A percentile compares a stretch with the other conserved stretches of the same genome.
Evolutionary conservation across 2,329 filamentous ascomycete genomes (phyloP).

Genomic region (Fusarium sp.): DNA sequence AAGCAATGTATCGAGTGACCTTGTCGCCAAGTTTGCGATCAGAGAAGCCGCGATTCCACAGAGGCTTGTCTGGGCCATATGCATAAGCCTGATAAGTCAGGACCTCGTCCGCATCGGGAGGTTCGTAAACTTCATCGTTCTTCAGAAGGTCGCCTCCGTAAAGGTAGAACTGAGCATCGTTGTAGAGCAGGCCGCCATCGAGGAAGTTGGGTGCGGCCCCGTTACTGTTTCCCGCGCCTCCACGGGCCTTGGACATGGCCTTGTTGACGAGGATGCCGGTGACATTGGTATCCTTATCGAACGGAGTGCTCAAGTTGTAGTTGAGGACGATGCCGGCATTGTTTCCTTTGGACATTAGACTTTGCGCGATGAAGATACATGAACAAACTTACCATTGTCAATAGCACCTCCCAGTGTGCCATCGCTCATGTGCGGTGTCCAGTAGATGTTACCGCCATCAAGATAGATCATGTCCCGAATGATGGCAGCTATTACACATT

Average conservation of each 20-base stretch:
- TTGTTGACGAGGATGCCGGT: constrained; percentile 61
- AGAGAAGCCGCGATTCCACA: constrained; percentile 59
- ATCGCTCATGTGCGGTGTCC: constrained; percentile 62
- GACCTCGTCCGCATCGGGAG: constrained; percentile 57
- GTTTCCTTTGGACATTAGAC: constrained; percentile 59
- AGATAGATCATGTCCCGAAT: constrained; percentile 73
- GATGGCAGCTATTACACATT: constrained; percentile 60
- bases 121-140: constrained; percentile 49
- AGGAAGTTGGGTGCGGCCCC: constrained; percentile 67
- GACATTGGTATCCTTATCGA: constrained; percentile 64
- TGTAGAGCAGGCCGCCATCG: constrained; percentile 74
- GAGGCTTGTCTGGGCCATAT: constrained; percentile 59
- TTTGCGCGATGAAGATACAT: not conserved
- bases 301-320: constrained; percentile 69
- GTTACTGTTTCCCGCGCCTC: constrained; percentile 62
- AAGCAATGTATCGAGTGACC: constrained; percentile 72
- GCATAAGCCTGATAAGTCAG: constrained; percentile 65
- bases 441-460: constrained; percentile 70
- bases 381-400: constrained; percentile 56
- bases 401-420: constrained; percentile 49
- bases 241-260: constrained; percentile 59
- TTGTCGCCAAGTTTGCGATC: constrained; percentile 54
- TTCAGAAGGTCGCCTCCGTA: constrained; percentile 68
- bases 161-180: constrained; percentile 71
- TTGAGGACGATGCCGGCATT: constrained; percentile 64